Conservation (phyloP, 352 stramenopile genomes). For the Pythium dissotocum region DNA sequence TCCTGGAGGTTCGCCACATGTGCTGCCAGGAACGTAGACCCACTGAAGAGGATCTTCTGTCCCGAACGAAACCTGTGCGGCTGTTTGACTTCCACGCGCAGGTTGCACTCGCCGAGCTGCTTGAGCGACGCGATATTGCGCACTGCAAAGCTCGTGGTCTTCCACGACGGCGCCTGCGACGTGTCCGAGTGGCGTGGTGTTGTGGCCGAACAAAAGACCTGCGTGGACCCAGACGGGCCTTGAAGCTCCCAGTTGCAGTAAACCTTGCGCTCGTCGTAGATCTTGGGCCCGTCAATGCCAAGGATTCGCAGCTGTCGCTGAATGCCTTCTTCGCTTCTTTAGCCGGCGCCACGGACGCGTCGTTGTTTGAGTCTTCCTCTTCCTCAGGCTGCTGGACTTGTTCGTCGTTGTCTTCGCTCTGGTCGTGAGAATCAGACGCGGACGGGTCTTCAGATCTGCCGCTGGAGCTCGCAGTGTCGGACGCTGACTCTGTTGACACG, state of each 20-base stretch:
- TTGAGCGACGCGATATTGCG: slow-evolving; percentile 14
- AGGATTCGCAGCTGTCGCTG: slow-evolving; percentile 13
- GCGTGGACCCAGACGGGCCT: slow-evolving; percentile 10
- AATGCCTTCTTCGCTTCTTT: slow-evolving; percentile 9
- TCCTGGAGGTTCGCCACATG: slow-evolving; percentile 12
- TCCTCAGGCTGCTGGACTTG: slow-evolving; percentile 6
- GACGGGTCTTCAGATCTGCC: not conserved
- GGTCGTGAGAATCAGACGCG: not conserved
- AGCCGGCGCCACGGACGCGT: slow-evolving; percentile 2
- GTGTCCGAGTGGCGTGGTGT: slow-evolving; percentile 13
- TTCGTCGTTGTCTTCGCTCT: not conserved
- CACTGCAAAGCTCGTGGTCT: slow-evolving; percentile 7
- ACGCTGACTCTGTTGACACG: not conserved
- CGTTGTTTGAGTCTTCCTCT: slow-evolving; percentile 9
- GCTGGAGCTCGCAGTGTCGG: not conserved
- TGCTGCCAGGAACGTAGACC: slow-evolving; percentile 6
- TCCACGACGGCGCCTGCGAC: slow-evolving; percentile 11
- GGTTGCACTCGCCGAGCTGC: slow-evolving; percentile 16
- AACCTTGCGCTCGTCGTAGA: slow-evolving; percentile 4
- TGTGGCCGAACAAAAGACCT: slow-evolving; percentile 16
- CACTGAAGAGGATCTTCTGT: slow-evolving; percentile 1
- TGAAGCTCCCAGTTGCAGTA: slow-evolving; percentile 10
- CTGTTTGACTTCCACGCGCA: slow-evolving; percentile 16
- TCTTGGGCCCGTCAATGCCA: slow-evolving; percentile 8
- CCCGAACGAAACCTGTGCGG: slow-evolving; percentile 1